Evolutionary conservation across 225 moss, liverwort and hornwort species (phyloP).

Genomic region (Lunularia cruciata): DNA sequence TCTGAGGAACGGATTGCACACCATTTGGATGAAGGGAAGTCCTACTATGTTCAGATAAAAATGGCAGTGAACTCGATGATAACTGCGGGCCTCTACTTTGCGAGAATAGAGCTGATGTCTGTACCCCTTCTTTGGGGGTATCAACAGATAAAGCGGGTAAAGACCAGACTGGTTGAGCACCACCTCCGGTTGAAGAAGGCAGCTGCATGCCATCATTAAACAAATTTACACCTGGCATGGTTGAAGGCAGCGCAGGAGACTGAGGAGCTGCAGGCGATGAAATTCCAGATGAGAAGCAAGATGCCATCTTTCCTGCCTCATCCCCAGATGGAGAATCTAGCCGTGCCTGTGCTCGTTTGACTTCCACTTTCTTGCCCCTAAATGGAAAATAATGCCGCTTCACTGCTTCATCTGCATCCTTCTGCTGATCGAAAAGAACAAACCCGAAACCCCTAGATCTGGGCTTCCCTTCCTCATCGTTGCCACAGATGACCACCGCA

Average conservation of each 20-base stretch:
- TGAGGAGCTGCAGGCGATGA: constrained; percentile 54
- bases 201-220: constrained; percentile 57
- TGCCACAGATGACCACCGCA: constrained; percentile 86
- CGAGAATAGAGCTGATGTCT: constrained; percentile 44
- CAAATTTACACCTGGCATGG: constrained; percentile 60
- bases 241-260: constrained; percentile 70
- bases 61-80: constrained; percentile 40
- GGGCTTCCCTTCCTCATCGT: constrained; percentile 79
- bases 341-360: constrained; percentile 84
- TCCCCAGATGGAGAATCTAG: constrained; percentile 73
- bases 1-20: constrained; percentile 50
- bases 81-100: constrained; percentile 40
- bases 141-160: constrained; percentile 60
- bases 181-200: constrained; percentile 50
- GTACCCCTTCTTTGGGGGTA: constrained; percentile 42
- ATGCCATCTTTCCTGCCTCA: constrained; percentile 62
- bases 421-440: constrained; percentile 80
- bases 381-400: constrained; percentile 80
- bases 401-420: constrained; percentile 79
- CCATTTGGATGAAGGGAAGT: constrained; percentile 44
- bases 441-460: constrained; percentile 89
- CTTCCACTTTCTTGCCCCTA: constrained; percentile 95
- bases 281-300: constrained; percentile 62
- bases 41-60: constrained; percentile 54
- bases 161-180: constrained; percentile 73